Conservation (phyloP, 177 flowering plant genomes). For the Tripterygium wilfordii region DNA sequence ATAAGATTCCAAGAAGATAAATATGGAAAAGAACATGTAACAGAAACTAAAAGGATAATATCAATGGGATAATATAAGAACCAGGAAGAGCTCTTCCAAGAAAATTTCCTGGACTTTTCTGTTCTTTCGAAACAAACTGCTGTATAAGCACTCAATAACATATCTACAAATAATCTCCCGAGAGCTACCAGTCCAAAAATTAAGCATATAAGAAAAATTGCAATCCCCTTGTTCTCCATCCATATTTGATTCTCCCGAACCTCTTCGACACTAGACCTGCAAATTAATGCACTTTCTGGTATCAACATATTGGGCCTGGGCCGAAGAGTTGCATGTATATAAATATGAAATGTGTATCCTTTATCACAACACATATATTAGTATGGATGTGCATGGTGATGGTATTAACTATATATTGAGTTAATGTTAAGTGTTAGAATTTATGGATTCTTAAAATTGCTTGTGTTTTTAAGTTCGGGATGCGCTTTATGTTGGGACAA, state of each 20-base stretch:
- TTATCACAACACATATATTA: no score
- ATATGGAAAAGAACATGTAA: background rate
- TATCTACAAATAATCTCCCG: conserved; percentile 39
- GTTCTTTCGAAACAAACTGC: conserved; percentile 30
- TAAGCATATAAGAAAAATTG: conserved; percentile 50
- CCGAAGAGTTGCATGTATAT: no score
- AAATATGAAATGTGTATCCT: no score
- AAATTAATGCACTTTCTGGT: conserved; percentile 1
- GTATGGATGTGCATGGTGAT: no score
- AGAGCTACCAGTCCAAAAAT: conserved; percentile 51
- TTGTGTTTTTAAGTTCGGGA: no score
- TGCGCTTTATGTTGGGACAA: no score
- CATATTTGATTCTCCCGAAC: conserved; percentile 40
- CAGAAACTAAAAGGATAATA: background rate
- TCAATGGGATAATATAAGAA: conserved; percentile 11
- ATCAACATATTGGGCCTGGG: no score
- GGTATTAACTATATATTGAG: no score
- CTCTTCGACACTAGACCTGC: conserved; percentile 68
- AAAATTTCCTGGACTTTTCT: conserved; percentile 51
- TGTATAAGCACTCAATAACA: conserved; percentile 27
- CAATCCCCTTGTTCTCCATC: conserved; percentile 69
- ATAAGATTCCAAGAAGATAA: no score
- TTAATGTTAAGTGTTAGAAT: no score
- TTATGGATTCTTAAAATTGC: no score
- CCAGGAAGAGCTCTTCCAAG: conserved; percentile 56